Conservation (phyloP, 371 early-diverging fungal genomes). For the Syncephalis fuscata region DNA sequence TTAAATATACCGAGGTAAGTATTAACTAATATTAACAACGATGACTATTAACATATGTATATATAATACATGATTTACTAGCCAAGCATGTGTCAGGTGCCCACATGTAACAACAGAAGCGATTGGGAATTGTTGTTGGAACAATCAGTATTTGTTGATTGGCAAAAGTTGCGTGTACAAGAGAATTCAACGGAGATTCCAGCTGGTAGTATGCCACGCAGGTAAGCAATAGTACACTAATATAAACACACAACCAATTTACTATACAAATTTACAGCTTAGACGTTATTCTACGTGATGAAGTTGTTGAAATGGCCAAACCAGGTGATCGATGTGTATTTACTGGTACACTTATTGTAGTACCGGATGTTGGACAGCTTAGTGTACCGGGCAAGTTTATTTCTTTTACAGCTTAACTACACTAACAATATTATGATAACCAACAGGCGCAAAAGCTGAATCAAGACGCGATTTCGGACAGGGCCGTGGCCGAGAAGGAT, state of each 20-base stretch:
- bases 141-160: conserved; percentile 88
- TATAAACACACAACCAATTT: background rate
- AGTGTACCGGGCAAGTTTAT: conserved; percentile 37
- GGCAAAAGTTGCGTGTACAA: conserved; percentile 97
- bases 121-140: conserved; percentile 74
- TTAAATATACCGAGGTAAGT: conserved; percentile 83
- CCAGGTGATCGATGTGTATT: conserved; percentile 93
- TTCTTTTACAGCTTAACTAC: background rate
- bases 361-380: conserved; percentile 85
- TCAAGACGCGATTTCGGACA: conserved; percentile 38
- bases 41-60: conserved; percentile 1
- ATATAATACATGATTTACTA: conserved; percentile 8
- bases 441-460: conserved; percentile 28
- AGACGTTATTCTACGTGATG: conserved; percentile 94
- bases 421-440: background rate
- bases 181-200: conserved; percentile 97
- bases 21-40: background rate
- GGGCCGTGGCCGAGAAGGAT: conserved; percentile 37
- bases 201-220: conserved; percentile 95
- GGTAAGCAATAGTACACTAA: conserved; percentile 19
- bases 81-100: conserved; percentile 88
- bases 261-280: conserved; percentile 26
- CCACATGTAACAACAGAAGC: conserved; percentile 64
- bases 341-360: conserved; percentile 88
- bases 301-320: conserved; percentile 91